Percentiles rank a stretch among this genome's conserved stretches.
These are phyloP conservation scores for Cyclanthera cordifolia DNA, from an alignment of 306 rosid species.

Conservation along the genomic window DNA sequence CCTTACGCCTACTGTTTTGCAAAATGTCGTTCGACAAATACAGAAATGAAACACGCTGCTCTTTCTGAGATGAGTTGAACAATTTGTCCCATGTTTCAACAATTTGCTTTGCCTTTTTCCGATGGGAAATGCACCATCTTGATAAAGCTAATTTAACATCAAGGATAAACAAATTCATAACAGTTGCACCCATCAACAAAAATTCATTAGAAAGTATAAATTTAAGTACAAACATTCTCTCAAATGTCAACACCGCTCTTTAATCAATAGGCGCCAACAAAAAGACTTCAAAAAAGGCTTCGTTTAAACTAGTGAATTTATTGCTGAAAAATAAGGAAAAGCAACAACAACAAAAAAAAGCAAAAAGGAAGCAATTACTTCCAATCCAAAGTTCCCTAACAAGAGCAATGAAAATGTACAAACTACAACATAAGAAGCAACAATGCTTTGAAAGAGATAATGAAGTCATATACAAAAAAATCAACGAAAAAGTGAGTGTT, in stretches of 20 bases:
- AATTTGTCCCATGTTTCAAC: slow-evolving; percentile 80
- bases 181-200: slow-evolving; percentile 6
- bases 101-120: slow-evolving; percentile 62
- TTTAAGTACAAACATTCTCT: slow-evolving; percentile 2
- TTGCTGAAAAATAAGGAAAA: no score
- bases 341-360: no score
- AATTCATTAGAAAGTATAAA: background rate
- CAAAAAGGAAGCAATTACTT: no score
- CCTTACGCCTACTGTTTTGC: slow-evolving; percentile 86
- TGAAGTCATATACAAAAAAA: no score
- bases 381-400: background rate
- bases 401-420: no score
- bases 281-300: background rate
- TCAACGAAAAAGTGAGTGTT: no score
- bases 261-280: background rate
- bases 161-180: slow-evolving; percentile 31
- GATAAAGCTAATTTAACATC: slow-evolving; percentile 58
- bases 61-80: slow-evolving; percentile 69
- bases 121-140: slow-evolving; percentile 69
- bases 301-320: background rate
- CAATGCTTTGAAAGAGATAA: no score
- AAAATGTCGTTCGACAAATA: slow-evolving; percentile 82
- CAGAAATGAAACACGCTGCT: slow-evolving; percentile 57
- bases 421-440: no score
- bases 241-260: background rate